Base-by-base conservation (phyloP, 2,329 filamentous ascomycete species). In the Bimuria novae-zelandiae region DNA sequence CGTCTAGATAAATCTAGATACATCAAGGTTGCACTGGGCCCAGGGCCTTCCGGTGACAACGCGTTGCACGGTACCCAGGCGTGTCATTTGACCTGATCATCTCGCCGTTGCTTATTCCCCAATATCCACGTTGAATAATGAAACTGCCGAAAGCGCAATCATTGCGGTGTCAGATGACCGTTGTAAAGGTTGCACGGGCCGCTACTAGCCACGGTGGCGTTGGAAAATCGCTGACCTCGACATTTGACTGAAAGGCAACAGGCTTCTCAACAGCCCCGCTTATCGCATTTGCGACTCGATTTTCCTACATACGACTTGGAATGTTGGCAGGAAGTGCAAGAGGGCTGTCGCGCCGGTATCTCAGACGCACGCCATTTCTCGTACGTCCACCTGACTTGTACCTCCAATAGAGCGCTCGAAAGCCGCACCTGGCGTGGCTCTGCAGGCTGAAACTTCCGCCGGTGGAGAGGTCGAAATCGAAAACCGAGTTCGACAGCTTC, bases 161-260 rank as follows among this genome's bases (percentile, higher is more conserved):
- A 36, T 39, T n/a, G 49, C 52, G 36, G 55, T 42, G 62, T 65
- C 62, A 65, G 59, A 55, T 65, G 64, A 63, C 60, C 60, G 23
- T 44, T 39, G 44, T 27, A 37, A n/a, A 37, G 22, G 44, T 36
- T 23, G 50, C 50, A 52, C 50, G 30, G 44, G 35, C 50, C 19
- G 14, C 35, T 55, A 63, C 55, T 57, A 62, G 55, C 51, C 59
- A 56, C 49, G 43, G 49, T 47, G 55, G 57, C 49, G 49, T 25
- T 39, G 25, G 27, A 52, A 48, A 52, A 57, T 55, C 50, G 47
- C 58, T 57, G 60, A 58, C 59, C 57, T 56, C 56, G 50, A 59
- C 32, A 37, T 52, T 29, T 54, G 36, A 53, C 60, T 61, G 53
- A 62, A 60, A 61, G 60, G 53, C 58, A 62, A 32, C 60, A 58